These are phyloP conservation scores for Candida loeiensis DNA, from an alignment of 805 yeast genomes.

Conservation along the genomic window DNA sequence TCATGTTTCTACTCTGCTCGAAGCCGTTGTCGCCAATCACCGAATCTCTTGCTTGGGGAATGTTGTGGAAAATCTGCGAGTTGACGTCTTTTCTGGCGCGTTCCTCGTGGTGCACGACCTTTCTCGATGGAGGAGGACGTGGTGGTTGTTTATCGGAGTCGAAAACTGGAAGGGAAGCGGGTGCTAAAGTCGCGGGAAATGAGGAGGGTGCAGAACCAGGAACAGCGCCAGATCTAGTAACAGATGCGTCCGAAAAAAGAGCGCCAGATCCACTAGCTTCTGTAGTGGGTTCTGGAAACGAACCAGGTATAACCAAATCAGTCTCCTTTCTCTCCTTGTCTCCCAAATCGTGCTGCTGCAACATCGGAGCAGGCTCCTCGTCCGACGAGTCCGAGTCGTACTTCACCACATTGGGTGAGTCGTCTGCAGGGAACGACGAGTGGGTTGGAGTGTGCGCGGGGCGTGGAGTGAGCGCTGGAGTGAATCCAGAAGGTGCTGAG, in stretches of 20 bases:
- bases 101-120: conserved; percentile 34
- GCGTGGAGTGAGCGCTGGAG: too few species aligned
- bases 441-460: too few species aligned
- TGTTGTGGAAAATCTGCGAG: conserved; percentile 45
- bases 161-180: too few species aligned
- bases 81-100: conserved; percentile 42
- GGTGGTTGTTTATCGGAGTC: conserved; percentile 27
- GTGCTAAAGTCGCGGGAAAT: too few species aligned
- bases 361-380: conserved; percentile 28
- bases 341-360: conserved; percentile 31
- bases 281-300: too few species aligned
- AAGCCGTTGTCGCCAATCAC: neutral
- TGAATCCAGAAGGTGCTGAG: neutral
- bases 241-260: too few species aligned
- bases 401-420: conserved; percentile 36
- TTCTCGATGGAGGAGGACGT: conserved; percentile 58
- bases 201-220: too few species aligned
- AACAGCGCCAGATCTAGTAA: too few species aligned
- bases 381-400: conserved; percentile 31
- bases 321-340: neutral
- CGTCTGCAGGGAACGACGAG: conserved; percentile 11
- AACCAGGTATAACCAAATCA: too few species aligned
- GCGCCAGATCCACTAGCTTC: too few species aligned
- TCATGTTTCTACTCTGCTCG: neutral
- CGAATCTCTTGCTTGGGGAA: conserved; percentile 39